A percentile compares a stretch with the other conserved stretches of the same genome.
These are phyloP conservation scores for Hericium coralloides DNA, from an alignment of 768 basidiomycete species.

Conservation along the genomic window DNA sequence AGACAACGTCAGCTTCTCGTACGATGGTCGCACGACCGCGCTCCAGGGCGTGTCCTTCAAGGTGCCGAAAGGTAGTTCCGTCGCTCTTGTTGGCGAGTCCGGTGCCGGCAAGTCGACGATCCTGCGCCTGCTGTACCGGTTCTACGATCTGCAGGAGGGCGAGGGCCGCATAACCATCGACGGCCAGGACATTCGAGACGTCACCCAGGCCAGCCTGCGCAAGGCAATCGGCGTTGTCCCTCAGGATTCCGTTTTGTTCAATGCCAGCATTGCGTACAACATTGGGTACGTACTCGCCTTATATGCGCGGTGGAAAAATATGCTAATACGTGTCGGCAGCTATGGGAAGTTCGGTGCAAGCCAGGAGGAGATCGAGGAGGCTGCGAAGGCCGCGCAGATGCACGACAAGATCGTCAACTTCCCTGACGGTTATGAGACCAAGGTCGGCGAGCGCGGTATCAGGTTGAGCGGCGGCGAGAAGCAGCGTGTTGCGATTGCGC, in stretches of 20 bases:
- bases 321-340: constrained; percentile 22
- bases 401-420: constrained; percentile 79
- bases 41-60: constrained; percentile 79
- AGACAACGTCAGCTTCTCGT: constrained; percentile 86
- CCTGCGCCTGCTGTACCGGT: constrained; percentile 80
- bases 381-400: constrained; percentile 78
- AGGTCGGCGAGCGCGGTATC: constrained; percentile 85
- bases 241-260: constrained; percentile 73
- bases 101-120: constrained; percentile 82
- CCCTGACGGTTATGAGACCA: constrained; percentile 81
- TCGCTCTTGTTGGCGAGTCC: constrained; percentile 83
- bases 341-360: constrained; percentile 73
- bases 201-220: constrained; percentile 75
- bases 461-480: constrained; percentile 84
- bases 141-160: constrained; percentile 82
- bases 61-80: constrained; percentile 78
- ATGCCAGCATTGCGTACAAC: constrained; percentile 62
- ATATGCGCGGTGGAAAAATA: not conserved
- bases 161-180: constrained; percentile 77
- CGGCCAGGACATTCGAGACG: constrained; percentile 78
- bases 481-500: constrained; percentile 81
- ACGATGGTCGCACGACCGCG: constrained; percentile 62
- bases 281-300: constrained; percentile 41
- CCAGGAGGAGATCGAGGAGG: constrained; percentile 67
- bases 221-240: constrained; percentile 86